Evolutionary conservation across 805 yeast species (phyloP).

Genomic region (Kodamaea hsintzibuensis): DNA sequence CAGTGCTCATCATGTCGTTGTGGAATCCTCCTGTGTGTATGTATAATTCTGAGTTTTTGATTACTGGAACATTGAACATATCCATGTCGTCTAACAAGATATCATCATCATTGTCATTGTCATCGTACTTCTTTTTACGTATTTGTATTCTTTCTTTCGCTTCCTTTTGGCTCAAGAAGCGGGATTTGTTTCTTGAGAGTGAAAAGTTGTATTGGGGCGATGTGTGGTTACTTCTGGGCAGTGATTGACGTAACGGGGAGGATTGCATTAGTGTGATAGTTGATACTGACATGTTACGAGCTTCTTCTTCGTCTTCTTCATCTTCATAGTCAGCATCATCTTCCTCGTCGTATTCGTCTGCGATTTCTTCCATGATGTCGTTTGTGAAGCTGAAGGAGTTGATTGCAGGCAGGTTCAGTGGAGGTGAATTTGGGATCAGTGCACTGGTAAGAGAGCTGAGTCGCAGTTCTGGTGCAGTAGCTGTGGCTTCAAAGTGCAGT

Average conservation of each 20-base stretch:
- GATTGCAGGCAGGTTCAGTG: slow-evolving; percentile 8
- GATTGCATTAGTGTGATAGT: slow-evolving; percentile 13
- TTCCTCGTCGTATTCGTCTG: slow-evolving; percentile 3
- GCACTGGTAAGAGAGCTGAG: slow-evolving; percentile 39
- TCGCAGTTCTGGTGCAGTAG: slow-evolving; percentile 28
- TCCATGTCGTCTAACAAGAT: slow-evolving; percentile 38
- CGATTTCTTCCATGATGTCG: slow-evolving; percentile 2
- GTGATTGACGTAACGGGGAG: slow-evolving; percentile 6
- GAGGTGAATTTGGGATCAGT: slow-evolving; percentile 9
- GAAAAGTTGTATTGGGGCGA: slow-evolving; percentile 13
- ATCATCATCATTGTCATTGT: slow-evolving; percentile 40
- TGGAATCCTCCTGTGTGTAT: slow-evolving; percentile 21
- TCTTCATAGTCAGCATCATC: slow-evolving; percentile 12
- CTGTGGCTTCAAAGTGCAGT: slow-evolving; percentile 19
- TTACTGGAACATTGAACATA: slow-evolving; percentile 46
- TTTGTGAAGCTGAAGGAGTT: slow-evolving; percentile 8
- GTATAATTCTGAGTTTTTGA: slow-evolving; percentile 32
- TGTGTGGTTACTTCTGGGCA: background rate
- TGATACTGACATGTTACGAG: slow-evolving; percentile 10
- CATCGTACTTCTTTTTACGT: slow-evolving; percentile 43
- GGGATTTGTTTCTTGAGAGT: slow-evolving; percentile 35
- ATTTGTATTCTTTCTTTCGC: slow-evolving; percentile 38
- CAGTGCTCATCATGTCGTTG: slow-evolving; percentile 22
- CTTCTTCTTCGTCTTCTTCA: slow-evolving; percentile 7
- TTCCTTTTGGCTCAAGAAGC: slow-evolving; percentile 34